Evolutionary conservation across 2,329 filamentous ascomycete genomes (phyloP), one percentile per base, ranked within the genome.

Genomic region (Fonsecaea nubica): DNA sequence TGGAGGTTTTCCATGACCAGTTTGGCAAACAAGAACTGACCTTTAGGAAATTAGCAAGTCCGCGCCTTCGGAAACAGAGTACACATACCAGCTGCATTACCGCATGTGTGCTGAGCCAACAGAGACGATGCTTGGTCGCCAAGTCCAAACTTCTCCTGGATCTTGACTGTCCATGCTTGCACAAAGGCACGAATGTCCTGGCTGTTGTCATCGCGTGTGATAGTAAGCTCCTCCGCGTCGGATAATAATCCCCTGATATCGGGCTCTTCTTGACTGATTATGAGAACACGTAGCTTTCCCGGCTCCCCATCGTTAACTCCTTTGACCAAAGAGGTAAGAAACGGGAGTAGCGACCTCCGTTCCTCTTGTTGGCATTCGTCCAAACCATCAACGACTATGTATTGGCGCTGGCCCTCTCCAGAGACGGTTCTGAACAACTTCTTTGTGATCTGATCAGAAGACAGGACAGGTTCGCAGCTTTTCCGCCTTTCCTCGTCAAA

Each of bases 321-420:
- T 6, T 67, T 56, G 5, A 77, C 71, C 1, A 76, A n/a, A 0
- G 53, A 15, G 7, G 36, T 66, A 40, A 80, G 72, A 60, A 76
- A 80, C 0, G 66, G 7, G 0, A 77, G 45, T 0, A 79, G 70
- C n/a, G 72, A 69, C 30, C 70, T 73, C 9, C 74, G 65, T 13
- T 81, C 75, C 0, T 58, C 33, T 3, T 57, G n/a, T 0, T 75
- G 65, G 58, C 79, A 80, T 64, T 83, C 80, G 57, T 83, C 81
- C 13, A 83, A 66, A 0, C 81, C 81, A 66, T 83, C 81, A n/a
- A 83, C 72, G 6, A 83, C 67, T 74, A 68, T 78, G 81, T 9
- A 77, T 0, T 52, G 25, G 13, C 42, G 42, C 45, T 60, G 30
- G 13, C 32, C 32, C 18, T 50, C 45, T 60, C 10, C n/a, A 18